Evolutionary conservation across 257 asterid genomes (phyloP), one percentile per base, ranked within the genome.

Genomic region (Vinca minor): DNA sequence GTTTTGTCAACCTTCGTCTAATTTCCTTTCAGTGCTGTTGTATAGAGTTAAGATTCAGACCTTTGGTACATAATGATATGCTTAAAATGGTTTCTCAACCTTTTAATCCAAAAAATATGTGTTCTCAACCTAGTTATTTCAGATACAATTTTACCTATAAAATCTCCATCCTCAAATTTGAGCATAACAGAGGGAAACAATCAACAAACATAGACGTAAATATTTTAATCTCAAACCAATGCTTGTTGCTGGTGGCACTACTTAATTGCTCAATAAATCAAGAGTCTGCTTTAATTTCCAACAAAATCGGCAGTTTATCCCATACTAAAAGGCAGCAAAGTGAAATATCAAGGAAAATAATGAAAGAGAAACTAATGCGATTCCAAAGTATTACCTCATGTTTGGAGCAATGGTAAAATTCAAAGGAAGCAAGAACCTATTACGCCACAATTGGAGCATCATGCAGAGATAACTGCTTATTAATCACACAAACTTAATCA

Each of bases 1-100:
- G 98, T 91, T 74, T 77, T 80, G 95, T 79, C 77, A 59, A 77
- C 79, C 83, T 86, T 83, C 73, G 84, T 77, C 81, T 79, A 69
- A 64, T 78, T 78, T 77, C 73, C 70, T n/a, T n/a, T n/a, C n/a
- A n/a, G n/a, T 63, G 61, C 47, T 48, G n/a, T 74, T 77, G 71
- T 72, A 70, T 74, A 68, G 66, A 73, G 67, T 65, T 39, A 62
- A 70, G 61, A 62, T 62, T 50, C 31, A 26, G 59, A 41, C 69
- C 31, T 55, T 54, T 63, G 45, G 64, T 56, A 31, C 34, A 54
- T 8, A 23, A 41, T 29, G 42, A 11, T 49, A 13, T 59, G 48
- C 59, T 17, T n/a, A 23, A 7, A 18, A 13, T 45, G 29, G 49
- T 32, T 25, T 39, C 4, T 14, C 9, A n/a, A n/a, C n/a, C n/a